A percentile compares a stretch with the other conserved stretches of the same genome.
Evolutionary conservation across 2,329 filamentous ascomycete species (phyloP).

Genomic region (Fusarium praegraminearum): DNA sequence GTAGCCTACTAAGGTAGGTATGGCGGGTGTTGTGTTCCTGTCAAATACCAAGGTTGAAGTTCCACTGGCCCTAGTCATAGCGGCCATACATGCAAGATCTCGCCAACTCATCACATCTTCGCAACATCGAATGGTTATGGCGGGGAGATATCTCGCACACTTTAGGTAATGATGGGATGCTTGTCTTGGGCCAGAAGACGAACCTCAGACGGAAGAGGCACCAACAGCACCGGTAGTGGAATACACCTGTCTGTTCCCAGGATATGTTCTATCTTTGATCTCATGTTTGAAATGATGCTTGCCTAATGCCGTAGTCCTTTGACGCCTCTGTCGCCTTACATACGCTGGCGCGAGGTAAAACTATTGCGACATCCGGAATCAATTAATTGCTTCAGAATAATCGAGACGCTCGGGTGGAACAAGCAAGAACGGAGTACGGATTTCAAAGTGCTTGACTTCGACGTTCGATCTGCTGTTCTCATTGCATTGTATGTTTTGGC

Average conservation of each 20-base stretch:
- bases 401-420: not conserved
- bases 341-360: not conserved
- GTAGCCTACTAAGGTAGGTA: no score
- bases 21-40: no score
- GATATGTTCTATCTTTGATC: not conserved
- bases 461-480: not conserved
- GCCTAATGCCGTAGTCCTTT: not conserved
- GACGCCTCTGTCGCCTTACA: not conserved
- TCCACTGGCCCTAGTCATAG: no score
- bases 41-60: no score
- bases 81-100: no score
- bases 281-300: not conserved
- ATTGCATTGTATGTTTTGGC: not conserved
- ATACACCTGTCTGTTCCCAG: not conserved
- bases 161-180: not conserved
- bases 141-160: no score
- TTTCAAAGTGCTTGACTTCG: not conserved
- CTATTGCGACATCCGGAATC: not conserved
- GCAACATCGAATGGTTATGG: no score
- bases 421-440: rapidly evolving
- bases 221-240: rapidly evolving
- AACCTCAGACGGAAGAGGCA: not conserved
- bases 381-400: not conserved
- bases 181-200: not conserved
- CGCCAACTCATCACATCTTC: no score